A percentile compares a stretch with the other conserved stretches of the same genome.
Conservation (phyloP, 345 rosid genomes). For the Populus alba region DNA sequence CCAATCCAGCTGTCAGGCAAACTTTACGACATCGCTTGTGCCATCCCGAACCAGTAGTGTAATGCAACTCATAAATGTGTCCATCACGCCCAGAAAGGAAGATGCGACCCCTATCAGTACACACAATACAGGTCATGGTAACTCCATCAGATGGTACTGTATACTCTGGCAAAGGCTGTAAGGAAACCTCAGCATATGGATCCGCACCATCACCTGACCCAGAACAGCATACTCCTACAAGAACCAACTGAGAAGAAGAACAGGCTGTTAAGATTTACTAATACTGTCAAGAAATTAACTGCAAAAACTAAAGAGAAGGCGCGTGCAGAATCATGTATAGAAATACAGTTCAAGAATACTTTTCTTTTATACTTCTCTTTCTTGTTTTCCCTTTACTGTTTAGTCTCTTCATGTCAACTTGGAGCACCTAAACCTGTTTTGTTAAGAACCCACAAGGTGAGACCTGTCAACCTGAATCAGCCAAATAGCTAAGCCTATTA, state of each 20-base stretch:
- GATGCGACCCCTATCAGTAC: conserved; percentile 82
- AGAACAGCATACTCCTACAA: conserved; percentile 93
- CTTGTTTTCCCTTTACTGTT: neutral
- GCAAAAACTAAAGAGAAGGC: neutral
- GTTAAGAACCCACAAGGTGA: conserved; percentile 7
- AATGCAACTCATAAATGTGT: conserved; percentile 78
- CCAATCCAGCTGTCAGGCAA: conserved; percentile 91
- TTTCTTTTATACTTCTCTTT: neutral
- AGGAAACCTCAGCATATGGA: conserved; percentile 88
- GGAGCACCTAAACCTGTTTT: conserved; percentile 5
- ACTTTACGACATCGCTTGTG: conserved; percentile 86
- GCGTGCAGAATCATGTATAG: neutral
- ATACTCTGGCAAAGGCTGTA: conserved; percentile 90
- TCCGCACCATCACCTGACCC: conserved; percentile 76
- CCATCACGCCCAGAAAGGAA: conserved; percentile 95
- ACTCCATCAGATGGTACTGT: conserved; percentile 86
- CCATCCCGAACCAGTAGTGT: conserved; percentile 91
- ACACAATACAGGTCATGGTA: conserved; percentile 81
- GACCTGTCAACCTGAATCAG: neutral
- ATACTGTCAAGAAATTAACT: neutral
- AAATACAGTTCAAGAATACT: neutral
- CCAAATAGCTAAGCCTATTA: conserved; percentile 2
- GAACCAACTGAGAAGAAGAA: conserved; percentile 64
- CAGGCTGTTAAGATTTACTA: conserved; percentile 8
- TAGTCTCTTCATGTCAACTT: neutral